phyloP scores from a whole-genome alignment of 352 stramenopile species.

The Phytophthora pini region DNA sequence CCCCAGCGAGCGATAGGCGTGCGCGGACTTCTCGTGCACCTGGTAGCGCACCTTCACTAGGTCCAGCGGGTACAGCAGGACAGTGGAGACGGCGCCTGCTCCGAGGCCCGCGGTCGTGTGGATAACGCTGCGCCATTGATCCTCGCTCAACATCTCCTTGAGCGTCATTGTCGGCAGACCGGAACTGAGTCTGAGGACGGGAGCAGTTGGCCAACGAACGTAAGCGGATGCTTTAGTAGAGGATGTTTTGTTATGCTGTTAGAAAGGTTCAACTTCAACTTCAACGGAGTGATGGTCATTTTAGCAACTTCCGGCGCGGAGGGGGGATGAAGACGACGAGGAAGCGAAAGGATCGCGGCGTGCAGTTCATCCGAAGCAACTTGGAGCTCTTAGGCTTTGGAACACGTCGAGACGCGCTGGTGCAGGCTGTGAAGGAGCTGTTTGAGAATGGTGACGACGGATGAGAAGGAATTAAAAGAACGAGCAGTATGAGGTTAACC shows the following conservation, averaged over 20 bases:
- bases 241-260: constrained; percentile 16
- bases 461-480: too few relatives aligned
- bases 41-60: constrained; percentile 98
- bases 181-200: constrained; percentile 24
- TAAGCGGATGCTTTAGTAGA: constrained; percentile 11
- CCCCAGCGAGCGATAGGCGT: constrained; percentile 69
- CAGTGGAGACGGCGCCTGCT: constrained; percentile 81
- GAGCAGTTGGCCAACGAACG: not conserved
- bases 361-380: constrained; percentile 71
- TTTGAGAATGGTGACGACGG: constrained; percentile 73
- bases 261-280: constrained; percentile 31
- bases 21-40: constrained; percentile 90
- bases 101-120: constrained; percentile 72
- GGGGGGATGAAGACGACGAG: constrained; percentile 8
- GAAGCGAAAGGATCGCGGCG: constrained; percentile 40
- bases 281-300: constrained; percentile 28
- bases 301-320: constrained; percentile 6
- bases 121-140: constrained; percentile 75
- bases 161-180: constrained; percentile 30
- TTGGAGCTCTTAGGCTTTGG: constrained; percentile 82
- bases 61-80: constrained; percentile 96
- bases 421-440: constrained; percentile 83
- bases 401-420: constrained; percentile 56
- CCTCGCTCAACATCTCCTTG: constrained; percentile 59
- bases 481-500: not conserved